Evolutionary conservation across 208 protist species (phyloP).

Genomic region (Trypanosoma caninum): DNA sequence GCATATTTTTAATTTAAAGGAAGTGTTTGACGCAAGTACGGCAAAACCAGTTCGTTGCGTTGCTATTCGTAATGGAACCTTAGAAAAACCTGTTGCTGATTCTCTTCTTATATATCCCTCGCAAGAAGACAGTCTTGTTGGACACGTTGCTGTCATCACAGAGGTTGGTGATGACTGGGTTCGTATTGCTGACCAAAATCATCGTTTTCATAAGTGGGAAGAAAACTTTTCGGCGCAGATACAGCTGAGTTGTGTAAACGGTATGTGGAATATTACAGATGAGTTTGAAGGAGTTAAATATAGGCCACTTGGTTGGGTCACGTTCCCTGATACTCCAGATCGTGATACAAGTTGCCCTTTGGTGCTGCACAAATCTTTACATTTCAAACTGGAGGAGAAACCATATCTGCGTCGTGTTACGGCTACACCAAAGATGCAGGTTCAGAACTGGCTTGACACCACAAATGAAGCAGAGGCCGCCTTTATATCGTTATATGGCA

Average conservation of each 20-base stretch:
- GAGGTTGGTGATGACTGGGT: slow-evolving; percentile 85
- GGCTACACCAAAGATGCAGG: slow-evolving; percentile 41
- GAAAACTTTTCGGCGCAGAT: slow-evolving; percentile 54
- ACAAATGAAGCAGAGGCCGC: slow-evolving; percentile 68
- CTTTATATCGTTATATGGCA: slow-evolving; percentile 80
- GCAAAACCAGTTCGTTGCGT: slow-evolving; percentile 44
- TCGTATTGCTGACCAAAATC: slow-evolving; percentile 84
- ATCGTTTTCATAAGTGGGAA: slow-evolving; percentile 81
- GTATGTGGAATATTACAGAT: slow-evolving; percentile 71
- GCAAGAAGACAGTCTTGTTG: slow-evolving; percentile 36
- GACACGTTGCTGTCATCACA: slow-evolving; percentile 83
- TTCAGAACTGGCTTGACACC: slow-evolving; percentile 73
- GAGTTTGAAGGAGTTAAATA: slow-evolving; percentile 41
- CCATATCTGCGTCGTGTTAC: slow-evolving; percentile 53
- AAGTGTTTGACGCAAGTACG: slow-evolving; percentile 61
- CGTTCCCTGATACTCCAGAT: slow-evolving; percentile 70
- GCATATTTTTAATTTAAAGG: slow-evolving; percentile 69
- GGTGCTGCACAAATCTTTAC: slow-evolving; percentile 56
- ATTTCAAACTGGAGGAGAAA: slow-evolving; percentile 40
- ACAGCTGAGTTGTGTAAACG: slow-evolving; percentile 41
- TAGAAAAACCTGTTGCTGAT: slow-evolving; percentile 62
- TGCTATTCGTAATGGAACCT: slow-evolving; percentile 53
- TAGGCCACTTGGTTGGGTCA: slow-evolving; percentile 78
- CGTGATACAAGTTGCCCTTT: slow-evolving; percentile 39
- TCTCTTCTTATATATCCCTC: slow-evolving; percentile 77